These are phyloP conservation scores for Neurospora sp. DNA, from an alignment of 495 filamentous ascomycete species.

Conservation along the genomic window DNA sequence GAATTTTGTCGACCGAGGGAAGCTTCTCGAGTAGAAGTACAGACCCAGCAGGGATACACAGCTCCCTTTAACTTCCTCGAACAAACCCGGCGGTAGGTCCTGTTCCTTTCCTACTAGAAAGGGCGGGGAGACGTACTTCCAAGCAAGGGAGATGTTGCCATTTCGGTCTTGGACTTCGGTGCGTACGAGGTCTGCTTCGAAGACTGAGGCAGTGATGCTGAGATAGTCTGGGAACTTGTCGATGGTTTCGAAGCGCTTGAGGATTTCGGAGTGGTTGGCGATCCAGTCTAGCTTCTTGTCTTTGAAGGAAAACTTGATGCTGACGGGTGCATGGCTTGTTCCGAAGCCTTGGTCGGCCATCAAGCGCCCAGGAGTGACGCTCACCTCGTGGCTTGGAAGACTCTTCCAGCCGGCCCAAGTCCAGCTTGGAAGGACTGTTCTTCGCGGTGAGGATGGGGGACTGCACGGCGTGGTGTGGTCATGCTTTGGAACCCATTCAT, in stretches of 20 bases:
- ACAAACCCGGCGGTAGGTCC: background rate
- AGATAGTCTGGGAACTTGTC: background rate
- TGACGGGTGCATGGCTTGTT: background rate
- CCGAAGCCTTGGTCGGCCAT: background rate
- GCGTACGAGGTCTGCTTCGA: background rate
- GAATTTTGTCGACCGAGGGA: background rate
- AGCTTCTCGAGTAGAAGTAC: background rate
- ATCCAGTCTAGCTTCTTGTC: background rate
- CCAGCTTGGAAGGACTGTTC: constrained; percentile 1
- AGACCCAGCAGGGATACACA: background rate
- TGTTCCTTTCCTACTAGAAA: background rate
- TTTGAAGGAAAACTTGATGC: background rate
- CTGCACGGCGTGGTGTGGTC: too few relatives aligned
- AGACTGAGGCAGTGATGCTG: background rate
- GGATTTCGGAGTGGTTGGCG: background rate
- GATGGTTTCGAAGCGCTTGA: background rate
- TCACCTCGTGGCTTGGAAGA: background rate
- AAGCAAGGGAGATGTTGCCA: background rate
- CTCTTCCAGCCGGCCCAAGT: constrained; percentile 1
- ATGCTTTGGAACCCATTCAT: background rate
- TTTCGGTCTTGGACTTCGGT: background rate
- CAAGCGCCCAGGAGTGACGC: background rate
- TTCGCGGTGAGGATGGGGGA: background rate
- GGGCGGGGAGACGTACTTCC: background rate
- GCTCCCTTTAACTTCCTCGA: background rate